Evolutionary conservation across 768 basidiomycete species (phyloP).

Genomic region (Russula dissimulans): DNA sequence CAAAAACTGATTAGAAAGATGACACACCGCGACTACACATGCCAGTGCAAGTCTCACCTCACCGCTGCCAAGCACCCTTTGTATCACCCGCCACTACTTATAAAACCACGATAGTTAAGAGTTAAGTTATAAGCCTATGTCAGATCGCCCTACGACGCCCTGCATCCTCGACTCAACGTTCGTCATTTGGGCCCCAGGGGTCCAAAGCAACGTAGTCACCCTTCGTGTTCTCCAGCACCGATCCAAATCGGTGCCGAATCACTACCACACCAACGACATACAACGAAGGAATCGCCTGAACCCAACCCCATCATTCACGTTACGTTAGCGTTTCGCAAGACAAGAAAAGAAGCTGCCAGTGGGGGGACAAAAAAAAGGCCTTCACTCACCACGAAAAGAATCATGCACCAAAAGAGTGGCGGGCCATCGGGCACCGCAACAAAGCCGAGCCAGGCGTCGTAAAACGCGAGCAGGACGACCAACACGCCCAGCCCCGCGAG

Average conservation of each 20-base stretch:
- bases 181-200: background rate
- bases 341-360: too few species aligned
- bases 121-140: too few species aligned
- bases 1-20: too few species aligned
- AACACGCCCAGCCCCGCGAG: background rate
- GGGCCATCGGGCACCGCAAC: background rate
- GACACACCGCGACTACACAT: too few species aligned
- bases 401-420: background rate
- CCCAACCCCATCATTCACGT: background rate
- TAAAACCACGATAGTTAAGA: too few species aligned
- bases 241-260: background rate
- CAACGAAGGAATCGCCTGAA: background rate
- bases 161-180: too few species aligned
- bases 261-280: conserved; percentile 1
- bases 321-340: background rate
- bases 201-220: conserved; percentile 2
- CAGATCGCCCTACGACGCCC: too few species aligned
- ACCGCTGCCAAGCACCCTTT: too few species aligned
- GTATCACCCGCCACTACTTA: too few species aligned
- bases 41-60: too few species aligned
- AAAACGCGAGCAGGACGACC: conserved; percentile 3
- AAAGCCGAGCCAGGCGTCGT: conserved; percentile 8
- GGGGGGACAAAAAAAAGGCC: too few species aligned
- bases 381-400: background rate
- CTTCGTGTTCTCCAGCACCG: background rate